Evolutionary conservation across 192 early-diverging fungal genomes (phyloP), one percentile per base, ranked within the genome.

Genomic region (Backusella mclennaniae): DNA sequence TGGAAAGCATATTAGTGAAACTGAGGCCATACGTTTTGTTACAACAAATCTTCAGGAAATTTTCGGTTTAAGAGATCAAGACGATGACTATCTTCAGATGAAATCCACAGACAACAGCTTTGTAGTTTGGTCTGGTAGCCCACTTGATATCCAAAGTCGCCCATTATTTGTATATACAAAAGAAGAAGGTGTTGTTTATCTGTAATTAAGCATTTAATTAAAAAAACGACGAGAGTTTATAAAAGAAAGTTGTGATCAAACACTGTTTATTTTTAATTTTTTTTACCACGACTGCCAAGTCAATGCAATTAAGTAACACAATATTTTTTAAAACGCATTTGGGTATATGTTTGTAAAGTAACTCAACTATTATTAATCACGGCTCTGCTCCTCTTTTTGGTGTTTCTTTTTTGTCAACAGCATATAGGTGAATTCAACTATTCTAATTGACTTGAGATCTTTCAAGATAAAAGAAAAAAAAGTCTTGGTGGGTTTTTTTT

Each of bases 1-100:
- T 36, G 71, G 80, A 23, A 70, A 74, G 11, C 2, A 63, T 19
- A 81, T 92, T 46, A 72, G 84, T 1, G 91, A 87, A 75, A 83
- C 82, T 53, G 90, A 94, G 29, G 92, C 92, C 1, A 85, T 95
- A 35, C 90, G 85, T 6, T 86, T 89, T 46, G 87, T 94, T 41
- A 91, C 92, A 35, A 92, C 88, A 85, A 90, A 90, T 74, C 84
- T 93, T 66, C 90, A 90, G 35, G 84, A 93, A 39, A 91, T 92
- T 71, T 86, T 90, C 49, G 89, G 86, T 39, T 74, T 91, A 3
- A 69, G 75, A 12, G 72, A 71, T 29, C 72, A 46, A 26, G 75
- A 46, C 4, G 71, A 41, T 35, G 78, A 46, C 79, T 83, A 71
- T 52, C 66, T 31, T 3, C 76, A 75, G 12, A 15, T 11, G 39